Conservation (phyloP, 305 asterid species). For the Lippia alba region DNA sequence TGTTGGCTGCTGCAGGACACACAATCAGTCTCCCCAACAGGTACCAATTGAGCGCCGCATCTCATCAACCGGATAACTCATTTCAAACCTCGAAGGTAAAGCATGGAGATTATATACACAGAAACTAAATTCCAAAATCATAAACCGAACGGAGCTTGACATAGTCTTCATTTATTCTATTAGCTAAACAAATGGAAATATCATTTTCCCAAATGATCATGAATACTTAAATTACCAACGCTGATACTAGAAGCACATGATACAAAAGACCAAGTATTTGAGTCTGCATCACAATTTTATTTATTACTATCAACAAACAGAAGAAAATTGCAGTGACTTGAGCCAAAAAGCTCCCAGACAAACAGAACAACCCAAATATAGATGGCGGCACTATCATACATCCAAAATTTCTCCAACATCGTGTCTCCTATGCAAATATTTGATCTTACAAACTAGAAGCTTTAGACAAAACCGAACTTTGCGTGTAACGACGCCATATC, state of each 20-base stretch:
- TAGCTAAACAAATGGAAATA: conserved; percentile 3
- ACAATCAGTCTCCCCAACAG: not conserved
- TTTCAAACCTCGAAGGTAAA: not conserved
- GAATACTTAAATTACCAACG: not conserved
- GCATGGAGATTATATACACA: not conserved
- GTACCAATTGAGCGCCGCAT: conserved; percentile 6
- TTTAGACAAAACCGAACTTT: not conserved
- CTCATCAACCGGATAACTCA: conserved; percentile 9
- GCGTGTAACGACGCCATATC: not conserved
- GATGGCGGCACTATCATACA: not conserved
- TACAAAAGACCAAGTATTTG: not conserved
- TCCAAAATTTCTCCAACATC: not conserved
- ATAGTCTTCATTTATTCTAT: not conserved
- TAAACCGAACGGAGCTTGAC: not conserved
- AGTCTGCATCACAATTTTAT: not conserved
- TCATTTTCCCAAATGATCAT: not conserved
- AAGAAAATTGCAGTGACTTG: not conserved
- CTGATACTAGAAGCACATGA: conserved; percentile 8
- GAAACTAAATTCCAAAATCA: not conserved
- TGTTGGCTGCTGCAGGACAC: not conserved
- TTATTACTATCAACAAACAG: not conserved
- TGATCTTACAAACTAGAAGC: conserved; percentile 1
- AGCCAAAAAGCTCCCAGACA: conserved; percentile 14
- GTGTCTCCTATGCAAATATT: not conserved
- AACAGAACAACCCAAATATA: not conserved